Base-by-base conservation (phyloP, 495 filamentous ascomycete genomes). In the Geopyxis carbonaria region DNA sequence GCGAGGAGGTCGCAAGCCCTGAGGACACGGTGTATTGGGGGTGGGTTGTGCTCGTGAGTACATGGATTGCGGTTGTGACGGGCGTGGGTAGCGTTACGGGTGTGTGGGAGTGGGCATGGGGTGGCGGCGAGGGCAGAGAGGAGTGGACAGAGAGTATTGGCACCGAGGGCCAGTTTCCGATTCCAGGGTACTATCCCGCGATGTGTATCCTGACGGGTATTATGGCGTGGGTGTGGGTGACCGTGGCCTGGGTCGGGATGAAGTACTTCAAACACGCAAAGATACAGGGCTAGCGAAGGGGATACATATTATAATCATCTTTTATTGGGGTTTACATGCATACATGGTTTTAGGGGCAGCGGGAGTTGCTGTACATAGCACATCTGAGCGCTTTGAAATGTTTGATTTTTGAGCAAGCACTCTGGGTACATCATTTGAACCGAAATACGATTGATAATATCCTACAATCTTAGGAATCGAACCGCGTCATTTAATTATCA, bases 61-160 rank as follows among this genome's bases (percentile, higher is more conserved):
- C 89, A 1, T 97, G 89, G 89, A 57, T 86, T 19, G 83, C 93
- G 19, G 93, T 95, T 55, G 82, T 94, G 21, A 72, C 85, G 1
- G 89, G 89, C 19, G 94, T 95, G 76, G 89, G 89, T 21, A 85
- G 78, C 27, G 93, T 85, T 55, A 68, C 93, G 11, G 89, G 76
- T n/a, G 75, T 94, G n/a, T 97, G 89, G 89, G 89, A 75, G 57
- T 97, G 89, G 89, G 87, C 89, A 0, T 95, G 89, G 89, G 89
- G 94, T 63, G 87, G 94, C 5, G 27, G 6, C 5, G 19, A 22
- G 11, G 19, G 34, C 8, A 37, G 34, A 6, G 18, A 33, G 30
- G 29, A 41, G 7, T 10, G 31, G 38, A 30, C 38, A 27, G 15
- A 7, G 20, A 8, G n/a, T 20, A 22, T 41, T 20, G 86, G 84